Evolutionary conservation across 177 flowering plant species (phyloP), one percentile per base, ranked within the genome.

Genomic region (Vitis hybrid): DNA sequence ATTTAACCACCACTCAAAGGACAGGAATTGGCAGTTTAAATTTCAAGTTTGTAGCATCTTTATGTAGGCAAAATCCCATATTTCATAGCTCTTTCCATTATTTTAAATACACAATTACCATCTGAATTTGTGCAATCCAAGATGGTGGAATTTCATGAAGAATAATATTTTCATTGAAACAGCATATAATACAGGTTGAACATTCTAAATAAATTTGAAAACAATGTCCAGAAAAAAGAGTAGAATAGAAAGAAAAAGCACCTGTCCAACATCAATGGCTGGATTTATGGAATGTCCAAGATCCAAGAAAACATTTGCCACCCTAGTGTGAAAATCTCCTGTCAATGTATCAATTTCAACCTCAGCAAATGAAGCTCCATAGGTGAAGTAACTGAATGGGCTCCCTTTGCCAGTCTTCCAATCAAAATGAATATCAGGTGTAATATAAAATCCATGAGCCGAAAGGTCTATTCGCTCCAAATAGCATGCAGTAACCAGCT

Each of bases 231-330:
- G 9, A 31, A 53, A 10, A 7, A 52, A 61, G 4, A 16, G 33
- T 7, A 15, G n/a, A 68, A 48, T n/a, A 56, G 60, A 10, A 56
- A 50, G n/a, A 49, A 57, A 65, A 26, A 22, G 16, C 64, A 95
- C 99, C 97, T 95, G 99, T 73, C 99, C 99, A 68, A 95, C 85
- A 83, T 95, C 99, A 74, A 95, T 87, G 3, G 98, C 98, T 58
- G 99, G 99, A 81, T 95, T 93, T 45, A 95, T 75, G 61, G 99
- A 93, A 79, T 80, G 76, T 56, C 99, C 99, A 62, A 95, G 97
- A 88, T 95, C 99, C 84, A 95, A 66, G 65, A 89, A 49, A 51
- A 95, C 70, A 67, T 93, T 77, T 31, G 97, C 93, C 14, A 73
- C 59, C 73, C 92, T 88, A 16, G 99, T 93, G 78, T 91, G 91